Conservation (phyloP, 129 eudicot species). For the Helichrysum umbraculigerum region DNA sequence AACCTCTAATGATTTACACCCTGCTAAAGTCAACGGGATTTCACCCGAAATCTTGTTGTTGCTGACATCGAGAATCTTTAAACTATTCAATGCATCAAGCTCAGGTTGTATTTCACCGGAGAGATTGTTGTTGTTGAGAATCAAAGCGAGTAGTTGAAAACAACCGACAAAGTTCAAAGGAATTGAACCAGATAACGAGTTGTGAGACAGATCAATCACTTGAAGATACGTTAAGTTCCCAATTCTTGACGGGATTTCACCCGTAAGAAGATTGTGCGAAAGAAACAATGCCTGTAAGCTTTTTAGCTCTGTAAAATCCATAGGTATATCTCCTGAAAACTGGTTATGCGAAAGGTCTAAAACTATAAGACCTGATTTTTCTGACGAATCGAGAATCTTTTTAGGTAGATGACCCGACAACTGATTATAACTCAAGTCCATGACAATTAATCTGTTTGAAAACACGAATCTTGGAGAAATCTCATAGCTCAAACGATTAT, state of each 20-base stretch:
- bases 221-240: conserved; percentile 96
- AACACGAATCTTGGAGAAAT: conserved; percentile 83
- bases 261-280: conserved; percentile 68
- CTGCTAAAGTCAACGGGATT: conserved; percentile 92
- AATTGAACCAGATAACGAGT: conserved; percentile 67
- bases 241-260: conserved; percentile 86
- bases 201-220: conserved; percentile 86
- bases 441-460: conserved; percentile 55
- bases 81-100: conserved; percentile 93
- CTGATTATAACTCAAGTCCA: conserved; percentile 83
- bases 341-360: conserved; percentile 84
- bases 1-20: conserved; percentile 86
- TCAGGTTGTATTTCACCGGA: conserved; percentile 93
- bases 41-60: conserved; percentile 88
- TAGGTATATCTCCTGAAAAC: conserved; percentile 75
- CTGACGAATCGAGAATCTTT: conserved; percentile 55
- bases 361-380: conserved; percentile 66
- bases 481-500: conserved; percentile 59
- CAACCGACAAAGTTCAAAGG: conserved; percentile 92
- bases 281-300: conserved; percentile 89
- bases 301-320: conserved; percentile 65
- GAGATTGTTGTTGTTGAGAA: conserved; percentile 80
- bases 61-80: conserved; percentile 86
- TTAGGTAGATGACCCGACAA: conserved; percentile 68
- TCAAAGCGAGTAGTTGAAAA: conserved; percentile 77